phyloP scores from a whole-genome alignment of 139 green algal genomes.

The Closterium sp. region DNA sequence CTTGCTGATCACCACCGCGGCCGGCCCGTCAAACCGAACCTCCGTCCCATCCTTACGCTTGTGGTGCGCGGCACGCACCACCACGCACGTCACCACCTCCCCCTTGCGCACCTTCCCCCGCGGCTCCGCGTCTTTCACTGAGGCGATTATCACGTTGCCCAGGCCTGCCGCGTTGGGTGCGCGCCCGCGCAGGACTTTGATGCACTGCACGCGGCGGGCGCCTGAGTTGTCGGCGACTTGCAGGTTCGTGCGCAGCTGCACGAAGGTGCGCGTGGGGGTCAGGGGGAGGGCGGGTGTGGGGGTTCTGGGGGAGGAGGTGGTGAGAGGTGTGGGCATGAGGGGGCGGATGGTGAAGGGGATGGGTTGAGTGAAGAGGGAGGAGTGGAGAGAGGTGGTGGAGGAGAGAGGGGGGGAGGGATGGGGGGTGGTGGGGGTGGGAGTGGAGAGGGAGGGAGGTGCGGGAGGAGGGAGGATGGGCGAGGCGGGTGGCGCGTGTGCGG shows the following conservation, averaged over 20 bases:
- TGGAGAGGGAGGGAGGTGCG: too few species aligned
- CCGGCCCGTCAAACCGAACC: conserved; percentile 23
- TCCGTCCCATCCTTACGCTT: neutral
- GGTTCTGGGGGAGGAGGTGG: too few species aligned
- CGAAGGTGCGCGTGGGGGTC: neutral
- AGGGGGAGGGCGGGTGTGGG: too few species aligned
- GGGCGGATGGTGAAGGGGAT: too few species aligned
- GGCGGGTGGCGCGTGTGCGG: too few species aligned
- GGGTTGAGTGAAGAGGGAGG: too few species aligned
- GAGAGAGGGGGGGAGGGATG: too few species aligned
- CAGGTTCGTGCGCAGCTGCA: conserved; percentile 20
- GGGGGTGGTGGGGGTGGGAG: too few species aligned
- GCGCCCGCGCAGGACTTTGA: conserved; percentile 14
- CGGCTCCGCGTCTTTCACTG: conserved; percentile 20
- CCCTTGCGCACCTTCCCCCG: conserved; percentile 24
- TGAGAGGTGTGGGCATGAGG: too few species aligned
- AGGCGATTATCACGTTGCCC: conserved; percentile 6
- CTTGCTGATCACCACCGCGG: conserved; percentile 28
- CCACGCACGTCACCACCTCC: conserved; percentile 33
- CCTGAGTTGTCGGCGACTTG: conserved; percentile 32
- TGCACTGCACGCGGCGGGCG: conserved; percentile 14
- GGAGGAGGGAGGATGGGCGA: too few species aligned
- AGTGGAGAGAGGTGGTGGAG: too few species aligned
- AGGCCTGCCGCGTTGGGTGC: conserved; percentile 9
- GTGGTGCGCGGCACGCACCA: conserved; percentile 1